Evolutionary conservation across 2,329 filamentous ascomycete genomes (phyloP), one percentile per base, ranked within the genome.

Genomic region (Phyllosticta citriasiana): DNA sequence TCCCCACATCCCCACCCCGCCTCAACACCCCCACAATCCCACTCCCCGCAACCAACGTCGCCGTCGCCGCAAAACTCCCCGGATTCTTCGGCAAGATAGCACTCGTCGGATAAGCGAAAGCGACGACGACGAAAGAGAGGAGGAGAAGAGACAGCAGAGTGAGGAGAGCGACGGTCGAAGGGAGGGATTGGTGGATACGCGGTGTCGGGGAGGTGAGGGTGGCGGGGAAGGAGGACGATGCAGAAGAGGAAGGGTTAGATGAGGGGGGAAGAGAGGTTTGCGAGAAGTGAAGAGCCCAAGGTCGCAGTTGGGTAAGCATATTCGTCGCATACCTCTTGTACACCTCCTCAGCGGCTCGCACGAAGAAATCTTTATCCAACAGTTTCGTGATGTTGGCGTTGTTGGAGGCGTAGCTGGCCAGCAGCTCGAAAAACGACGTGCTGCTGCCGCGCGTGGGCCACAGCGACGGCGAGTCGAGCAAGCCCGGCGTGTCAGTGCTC

Each of bases 361-460:
- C 16, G 54, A 61, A 30, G 14, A 8, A 5, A 2, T 2, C 9
- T 1, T n/a, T 2, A n/a, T 61, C 47, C 25, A 57, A 14, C 1
- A 57, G 50, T 1, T 40, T 27, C 9, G 47, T 16, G 2, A 61
- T 53, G 40, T 61, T 53, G 35, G 8, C 6, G 14, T 27, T 1
- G 47, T 61, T 40, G 3, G 16, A 14, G 6, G 59, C 47, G 54
- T 53, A 47, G 3, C 40, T 24, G 16, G 59, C 59, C 9, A 61
- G 50, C 14, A 61, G 59, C 30, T 61, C 59, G 54, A 57, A 61
- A 50, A 61, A 61, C 3, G n/a, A 27, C 19, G 58, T 56, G 35
- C 53, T 56, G 53, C 53, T 56, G 25, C 53, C 58, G 35, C 58
- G 58, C n/a, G 58, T 60, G 16, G 58, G 58, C 58, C 58, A 60